Conservation (phyloP, 2,329 filamentous ascomycete genomes). For the Dendrostoma leiphaemia region DNA sequence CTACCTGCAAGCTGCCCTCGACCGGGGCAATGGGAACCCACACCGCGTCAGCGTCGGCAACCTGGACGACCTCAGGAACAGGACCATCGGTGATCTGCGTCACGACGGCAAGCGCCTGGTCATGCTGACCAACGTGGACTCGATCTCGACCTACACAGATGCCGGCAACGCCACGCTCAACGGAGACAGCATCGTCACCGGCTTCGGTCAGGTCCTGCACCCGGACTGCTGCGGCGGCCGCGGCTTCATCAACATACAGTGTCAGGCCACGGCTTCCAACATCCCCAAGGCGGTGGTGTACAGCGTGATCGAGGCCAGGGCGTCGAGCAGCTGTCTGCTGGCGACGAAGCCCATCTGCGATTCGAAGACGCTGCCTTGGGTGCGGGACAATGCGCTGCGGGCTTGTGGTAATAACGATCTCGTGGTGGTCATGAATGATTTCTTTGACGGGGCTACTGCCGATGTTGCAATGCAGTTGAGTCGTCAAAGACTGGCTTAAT, state of each 20-base stretch:
- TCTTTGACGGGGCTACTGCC: conserved; percentile 47
- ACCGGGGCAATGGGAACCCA: conserved; percentile 23
- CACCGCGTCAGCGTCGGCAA: conserved; percentile 26
- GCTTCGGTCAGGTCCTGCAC: conserved; percentile 32
- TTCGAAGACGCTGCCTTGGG: conserved; percentile 45
- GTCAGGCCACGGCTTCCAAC: conserved; percentile 50
- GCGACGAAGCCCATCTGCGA: conserved; percentile 49
- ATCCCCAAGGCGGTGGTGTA: conserved; percentile 45
- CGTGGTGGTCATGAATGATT: conserved; percentile 50
- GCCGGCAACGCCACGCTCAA: conserved; percentile 39
- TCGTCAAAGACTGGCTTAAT: conserved; percentile 30
- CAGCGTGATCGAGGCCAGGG: conserved; percentile 42
- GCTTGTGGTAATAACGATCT: conserved; percentile 36
- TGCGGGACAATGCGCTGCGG: conserved; percentile 37
- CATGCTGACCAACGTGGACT: conserved; percentile 34
- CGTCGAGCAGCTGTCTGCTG: conserved; percentile 41
- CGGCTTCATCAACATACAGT: conserved; percentile 43
- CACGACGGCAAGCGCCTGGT: conserved; percentile 35
- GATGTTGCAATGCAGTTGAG: conserved; percentile 43
- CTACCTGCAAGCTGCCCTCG: conserved; percentile 35
- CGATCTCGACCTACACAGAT: conserved; percentile 39
- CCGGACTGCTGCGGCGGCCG: conserved; percentile 30
- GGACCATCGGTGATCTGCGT: conserved; percentile 33
- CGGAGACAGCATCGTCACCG: conserved; percentile 35
- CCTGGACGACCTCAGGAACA: conserved; percentile 32